These are phyloP conservation scores for Pilasporangium apinafurcum DNA, from an alignment of 352 stramenopile genomes.

Conservation along the genomic window DNA sequence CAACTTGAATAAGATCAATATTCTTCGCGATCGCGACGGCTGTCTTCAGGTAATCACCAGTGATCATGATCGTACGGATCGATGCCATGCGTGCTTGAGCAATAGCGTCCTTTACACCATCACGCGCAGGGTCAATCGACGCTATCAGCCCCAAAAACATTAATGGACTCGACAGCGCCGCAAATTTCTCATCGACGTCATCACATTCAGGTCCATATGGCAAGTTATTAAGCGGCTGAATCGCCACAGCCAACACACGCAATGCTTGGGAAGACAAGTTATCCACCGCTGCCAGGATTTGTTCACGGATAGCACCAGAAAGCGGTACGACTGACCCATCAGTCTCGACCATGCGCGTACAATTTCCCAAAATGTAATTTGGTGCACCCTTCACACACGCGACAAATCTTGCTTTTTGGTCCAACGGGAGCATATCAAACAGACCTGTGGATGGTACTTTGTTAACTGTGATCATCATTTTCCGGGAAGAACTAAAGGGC, in stretches of 20 bases:
- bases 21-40: constrained; percentile 91
- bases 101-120: constrained; percentile 58
- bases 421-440: constrained; percentile 33
- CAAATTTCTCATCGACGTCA: constrained; percentile 69
- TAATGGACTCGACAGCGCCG: constrained; percentile 55
- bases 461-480: constrained; percentile 91
- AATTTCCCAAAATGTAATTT: constrained; percentile 70
- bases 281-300: constrained; percentile 57
- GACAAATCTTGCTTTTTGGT: constrained; percentile 31
- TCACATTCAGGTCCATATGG: constrained; percentile 36
- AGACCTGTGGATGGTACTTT: constrained; percentile 23
- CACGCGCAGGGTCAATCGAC: constrained; percentile 80
- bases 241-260: constrained; percentile 88
- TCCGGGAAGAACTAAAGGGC: constrained; percentile 93
- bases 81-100: constrained; percentile 28
- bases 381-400: constrained; percentile 61
- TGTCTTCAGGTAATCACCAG: constrained; percentile 93
- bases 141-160: constrained; percentile 92
- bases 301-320: constrained; percentile 27
- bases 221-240: constrained; percentile 51
- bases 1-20: constrained; percentile 88
- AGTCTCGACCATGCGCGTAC: constrained; percentile 42
- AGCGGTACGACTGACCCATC: constrained; percentile 42
- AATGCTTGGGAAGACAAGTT: constrained; percentile 68
- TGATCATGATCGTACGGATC: constrained; percentile 90